Evolutionary conservation across 345 rosid species (phyloP).

Genomic region (Noccaea caerulescens): DNA sequence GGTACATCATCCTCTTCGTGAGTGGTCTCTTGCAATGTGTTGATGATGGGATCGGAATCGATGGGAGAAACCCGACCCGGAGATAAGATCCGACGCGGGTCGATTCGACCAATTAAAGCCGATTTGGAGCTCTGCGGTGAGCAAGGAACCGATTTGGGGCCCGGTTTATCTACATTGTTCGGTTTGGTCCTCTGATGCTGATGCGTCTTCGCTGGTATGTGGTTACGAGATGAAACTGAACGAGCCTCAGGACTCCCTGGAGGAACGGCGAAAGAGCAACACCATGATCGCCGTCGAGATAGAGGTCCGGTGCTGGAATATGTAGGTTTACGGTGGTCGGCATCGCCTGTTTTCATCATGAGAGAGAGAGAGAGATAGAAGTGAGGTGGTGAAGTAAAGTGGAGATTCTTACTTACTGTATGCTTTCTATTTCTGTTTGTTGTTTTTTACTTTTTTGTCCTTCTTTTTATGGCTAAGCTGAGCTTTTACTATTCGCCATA

Average conservation of each 20-base stretch:
- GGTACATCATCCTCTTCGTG: constrained; percentile 34
- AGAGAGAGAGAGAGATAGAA: constrained; percentile 18
- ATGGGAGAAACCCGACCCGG: constrained; percentile 97
- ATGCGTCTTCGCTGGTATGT: constrained; percentile 37
- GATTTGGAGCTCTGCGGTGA: constrained; percentile 80
- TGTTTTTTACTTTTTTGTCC: too few relatives aligned
- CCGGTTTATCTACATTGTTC: constrained; percentile 47
- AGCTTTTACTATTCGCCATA: too few relatives aligned
- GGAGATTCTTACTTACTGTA: not conserved
- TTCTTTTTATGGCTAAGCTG: too few relatives aligned
- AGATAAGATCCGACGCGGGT: constrained; percentile 88
- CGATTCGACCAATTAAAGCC: constrained; percentile 69
- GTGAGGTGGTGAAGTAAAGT: not conserved
- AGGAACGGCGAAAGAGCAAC: constrained; percentile 75
- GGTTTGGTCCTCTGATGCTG: constrained; percentile 44
- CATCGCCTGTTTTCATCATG: constrained; percentile 43
- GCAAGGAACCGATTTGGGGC: constrained; percentile 55
- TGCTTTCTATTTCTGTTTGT: not conserved
- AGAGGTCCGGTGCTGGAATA: constrained; percentile 35
- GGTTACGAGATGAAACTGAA: constrained; percentile 44
- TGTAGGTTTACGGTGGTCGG: constrained; percentile 40
- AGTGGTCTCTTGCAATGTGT: constrained; percentile 37
- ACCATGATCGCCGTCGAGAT: constrained; percentile 68
- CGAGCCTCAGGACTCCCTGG: constrained; percentile 79
- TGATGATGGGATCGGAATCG: constrained; percentile 58